Percentiles rank a stretch among this genome's conserved stretches.
phyloP scores from a whole-genome alignment of 164 flowering plant genomes.

The Berberis thunbergii region DNA sequence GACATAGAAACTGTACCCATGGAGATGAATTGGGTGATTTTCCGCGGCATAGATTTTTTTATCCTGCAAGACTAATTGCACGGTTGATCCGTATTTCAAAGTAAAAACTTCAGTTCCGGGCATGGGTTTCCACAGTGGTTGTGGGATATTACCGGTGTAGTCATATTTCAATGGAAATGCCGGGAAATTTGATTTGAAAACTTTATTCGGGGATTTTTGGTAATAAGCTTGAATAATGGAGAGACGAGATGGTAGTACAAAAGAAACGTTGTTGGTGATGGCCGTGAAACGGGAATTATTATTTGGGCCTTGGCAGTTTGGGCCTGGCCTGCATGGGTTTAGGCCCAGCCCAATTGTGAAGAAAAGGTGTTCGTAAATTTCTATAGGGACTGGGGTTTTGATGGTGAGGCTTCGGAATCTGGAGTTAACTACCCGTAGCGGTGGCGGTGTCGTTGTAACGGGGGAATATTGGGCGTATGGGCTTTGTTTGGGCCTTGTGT shows the following conservation, averaged over 20 bases:
- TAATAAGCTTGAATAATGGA: conserved; percentile 70
- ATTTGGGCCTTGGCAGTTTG: conserved; percentile 74
- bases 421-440: conserved; percentile 40
- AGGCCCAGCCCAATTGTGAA: conserved; percentile 78
- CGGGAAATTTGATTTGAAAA: conserved; percentile 72
- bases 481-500: conserved; percentile 4
- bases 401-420: conserved; percentile 25
- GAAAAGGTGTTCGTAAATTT: conserved; percentile 50
- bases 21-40: conserved; percentile 88
- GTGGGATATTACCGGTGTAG: conserved; percentile 56
- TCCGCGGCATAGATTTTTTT: conserved; percentile 60
- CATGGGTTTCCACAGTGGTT: conserved; percentile 55
- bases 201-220: conserved; percentile 34
- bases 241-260: conserved; percentile 50
- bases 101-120: conserved; percentile 47
- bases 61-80: conserved; percentile 73
- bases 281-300: conserved; percentile 65
- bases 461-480: conserved; percentile 48
- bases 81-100: conserved; percentile 50
- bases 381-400: conserved; percentile 32
- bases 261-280: conserved; percentile 84
- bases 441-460: conserved; percentile 65
- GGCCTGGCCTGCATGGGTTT: conserved; percentile 45
- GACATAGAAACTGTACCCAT: conserved; percentile 71
- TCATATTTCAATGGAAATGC: conserved; percentile 58